Evolutionary conservation across 768 basidiomycete species (phyloP), one percentile per base, ranked within the genome.

Genomic region (Tylopilus cervinicoccineus): DNA sequence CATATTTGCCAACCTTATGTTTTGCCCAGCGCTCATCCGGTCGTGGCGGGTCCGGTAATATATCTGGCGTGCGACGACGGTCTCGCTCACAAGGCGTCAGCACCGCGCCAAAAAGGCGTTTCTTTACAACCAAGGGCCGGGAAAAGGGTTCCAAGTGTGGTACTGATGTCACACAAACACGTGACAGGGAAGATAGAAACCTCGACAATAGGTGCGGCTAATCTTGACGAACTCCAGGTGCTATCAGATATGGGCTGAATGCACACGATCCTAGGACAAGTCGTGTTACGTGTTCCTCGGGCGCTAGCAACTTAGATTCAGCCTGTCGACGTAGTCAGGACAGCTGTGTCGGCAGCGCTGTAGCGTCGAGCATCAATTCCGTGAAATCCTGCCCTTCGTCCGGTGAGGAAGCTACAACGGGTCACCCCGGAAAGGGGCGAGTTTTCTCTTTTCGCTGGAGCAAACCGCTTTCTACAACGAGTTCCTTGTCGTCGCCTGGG

Each of bases 31-130:
- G 38, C 19, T 64, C 63, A 24, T 65, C 56, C 1, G 63, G 63
- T 13, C 56, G 63, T 11, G 63, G 63, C 3, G 63, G 63, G 3
- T 53, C 52, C 2, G 63, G 63, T 13, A 64, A 64, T n/a, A 64
- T 64, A 44, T 54, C 46, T 5, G 38, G 51, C 23, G 9, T 19
- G 17, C 52, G 34, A 27, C 51, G 43, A 11, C 54, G 53, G 11
- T 49, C 43, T 9, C 38, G 27, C 12, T 54, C 55, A 1, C 58
- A 52, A 3, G 54, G 46, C 1, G 12, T 19, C n/a, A 23, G 17
- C 7, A 11, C 29, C 6, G 0, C 27, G 2, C n/a, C 51, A 0
- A 62, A 47, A 24, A 41, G 9, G 8, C 38, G 28, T 7, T 41
- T 58, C 43, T 56, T 61, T 26, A 43, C 47, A 2, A 51, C 10